A percentile compares a stretch with the other conserved stretches of the same genome.
These are phyloP conservation scores for Ballota nigra DNA, from an alignment of 257 asterid genomes.

Conservation along the genomic window DNA sequence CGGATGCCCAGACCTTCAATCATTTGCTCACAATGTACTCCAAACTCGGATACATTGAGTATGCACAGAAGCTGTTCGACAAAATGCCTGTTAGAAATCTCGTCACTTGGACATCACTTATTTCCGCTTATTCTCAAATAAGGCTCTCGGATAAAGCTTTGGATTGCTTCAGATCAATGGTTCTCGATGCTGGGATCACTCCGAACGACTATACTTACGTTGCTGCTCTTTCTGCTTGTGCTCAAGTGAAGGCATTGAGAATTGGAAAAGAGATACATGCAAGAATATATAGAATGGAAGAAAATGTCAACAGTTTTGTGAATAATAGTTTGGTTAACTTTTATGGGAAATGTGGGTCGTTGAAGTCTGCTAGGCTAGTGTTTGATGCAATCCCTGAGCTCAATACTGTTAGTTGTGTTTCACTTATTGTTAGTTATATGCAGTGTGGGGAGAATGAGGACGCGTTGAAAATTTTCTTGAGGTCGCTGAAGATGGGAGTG, in stretches of 20 bases:
- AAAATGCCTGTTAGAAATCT: slow-evolving; percentile 53
- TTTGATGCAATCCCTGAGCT: slow-evolving; percentile 57
- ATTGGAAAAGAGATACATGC: slow-evolving; percentile 74
- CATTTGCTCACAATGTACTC: slow-evolving; percentile 55
- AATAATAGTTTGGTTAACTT: slow-evolving; percentile 62
- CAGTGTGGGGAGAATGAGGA: slow-evolving; percentile 58
- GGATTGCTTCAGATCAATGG: slow-evolving; percentile 46
- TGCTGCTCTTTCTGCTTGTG: slow-evolving; percentile 62
- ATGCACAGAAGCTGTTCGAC: slow-evolving; percentile 60
- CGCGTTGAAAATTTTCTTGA: slow-evolving; percentile 54
- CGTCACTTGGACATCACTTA: slow-evolving; percentile 64
- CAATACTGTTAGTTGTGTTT: slow-evolving; percentile 59
- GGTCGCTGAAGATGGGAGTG: slow-evolving; percentile 46
- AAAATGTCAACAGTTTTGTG: slow-evolving; percentile 42
- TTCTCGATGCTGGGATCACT: slow-evolving; percentile 43
- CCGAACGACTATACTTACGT: slow-evolving; percentile 69
- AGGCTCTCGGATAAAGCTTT: slow-evolving; percentile 49
- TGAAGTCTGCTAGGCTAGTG: slow-evolving; percentile 51
- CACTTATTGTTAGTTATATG: slow-evolving; percentile 51
- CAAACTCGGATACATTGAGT: slow-evolving; percentile 27
- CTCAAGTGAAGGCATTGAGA: slow-evolving; percentile 39
- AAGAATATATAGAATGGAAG: slow-evolving; percentile 46
- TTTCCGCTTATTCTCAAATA: slow-evolving; percentile 56
- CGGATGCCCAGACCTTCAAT: slow-evolving; percentile 50
- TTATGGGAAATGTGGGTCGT: slow-evolving; percentile 70